Percentiles rank a stretch among this genome's conserved stretches.
These are phyloP conservation scores for Dioscorea cayenensis DNA, from an alignment of 116 monocot species.

Conservation along the genomic window DNA sequence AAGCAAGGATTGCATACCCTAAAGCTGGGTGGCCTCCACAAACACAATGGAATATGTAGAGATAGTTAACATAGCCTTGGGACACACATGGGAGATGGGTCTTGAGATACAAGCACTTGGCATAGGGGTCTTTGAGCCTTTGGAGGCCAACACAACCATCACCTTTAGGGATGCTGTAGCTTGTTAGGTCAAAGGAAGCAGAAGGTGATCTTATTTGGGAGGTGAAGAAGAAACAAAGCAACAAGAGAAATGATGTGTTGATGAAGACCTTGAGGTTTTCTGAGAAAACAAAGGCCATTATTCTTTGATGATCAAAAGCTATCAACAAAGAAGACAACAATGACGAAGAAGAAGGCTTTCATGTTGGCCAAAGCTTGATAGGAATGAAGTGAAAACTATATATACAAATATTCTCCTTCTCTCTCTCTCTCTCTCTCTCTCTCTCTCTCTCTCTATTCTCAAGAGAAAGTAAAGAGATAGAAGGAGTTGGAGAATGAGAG, in stretches of 20 bases:
- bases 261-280: not conserved
- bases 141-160: not conserved
- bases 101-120: constrained; percentile 6
- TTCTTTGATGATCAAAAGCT: not conserved
- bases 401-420: not conserved
- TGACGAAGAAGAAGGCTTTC: not conserved
- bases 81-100: constrained; percentile 12
- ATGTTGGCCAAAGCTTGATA: not conserved
- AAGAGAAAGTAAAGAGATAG: not conserved
- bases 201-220: not conserved
- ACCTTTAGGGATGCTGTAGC: not conserved
- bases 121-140: constrained; percentile 1
- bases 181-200: not conserved
- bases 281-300: not conserved
- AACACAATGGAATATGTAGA: constrained; percentile 42
- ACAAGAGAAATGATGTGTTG: not conserved
- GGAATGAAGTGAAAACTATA: not conserved
- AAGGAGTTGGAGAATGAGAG: not conserved
- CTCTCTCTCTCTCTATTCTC: not conserved
- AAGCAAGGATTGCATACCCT: constrained; percentile 19
- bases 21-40: constrained; percentile 21
- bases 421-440: not conserved
- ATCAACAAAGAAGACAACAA: not conserved
- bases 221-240: not conserved
- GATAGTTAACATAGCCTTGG: constrained; percentile 47